A percentile compares a stretch with the other conserved stretches of the same genome.
Evolutionary conservation across 2,329 filamentous ascomycete species (phyloP).

Genomic region (Rachicladosporium sp.): DNA sequence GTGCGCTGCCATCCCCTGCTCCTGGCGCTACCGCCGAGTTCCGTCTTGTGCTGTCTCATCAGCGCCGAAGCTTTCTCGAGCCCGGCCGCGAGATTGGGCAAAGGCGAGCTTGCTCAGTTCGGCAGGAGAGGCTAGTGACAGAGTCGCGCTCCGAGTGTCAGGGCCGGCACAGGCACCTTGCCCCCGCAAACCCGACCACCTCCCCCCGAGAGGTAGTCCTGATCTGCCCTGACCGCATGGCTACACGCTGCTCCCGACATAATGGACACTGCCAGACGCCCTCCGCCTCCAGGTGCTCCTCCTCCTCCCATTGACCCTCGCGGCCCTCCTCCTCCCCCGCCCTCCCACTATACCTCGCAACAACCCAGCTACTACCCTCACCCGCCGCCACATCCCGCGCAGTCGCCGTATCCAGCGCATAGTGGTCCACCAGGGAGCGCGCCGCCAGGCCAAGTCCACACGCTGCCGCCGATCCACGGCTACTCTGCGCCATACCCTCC

Average conservation of each 20-base stretch:
- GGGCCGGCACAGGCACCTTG: too few relatives aligned
- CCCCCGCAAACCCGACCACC: neutral
- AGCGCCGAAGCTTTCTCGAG: too few relatives aligned
- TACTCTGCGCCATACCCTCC: conserved; percentile 3
- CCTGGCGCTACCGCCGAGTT: too few relatives aligned
- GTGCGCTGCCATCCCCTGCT: too few relatives aligned
- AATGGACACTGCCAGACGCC: conserved; percentile 6
- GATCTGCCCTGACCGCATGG: conserved; percentile 7
- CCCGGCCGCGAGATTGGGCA: too few relatives aligned
- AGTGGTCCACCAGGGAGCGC: conserved; percentile 5
- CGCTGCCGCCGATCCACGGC: conserved; percentile 17
- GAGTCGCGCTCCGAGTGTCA: too few relatives aligned
- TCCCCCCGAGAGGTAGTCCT: conserved; percentile 6
- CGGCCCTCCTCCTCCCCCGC: too few relatives aligned
- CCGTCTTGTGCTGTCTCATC: too few relatives aligned
- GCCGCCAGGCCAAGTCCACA: conserved; percentile 6
- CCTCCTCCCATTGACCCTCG: conserved; percentile 2
- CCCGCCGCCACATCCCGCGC: conserved; percentile 6
- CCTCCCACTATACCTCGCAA: neutral
- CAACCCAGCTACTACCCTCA: conserved; percentile 6
- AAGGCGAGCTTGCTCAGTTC: too few relatives aligned
- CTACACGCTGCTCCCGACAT: conserved; percentile 3
- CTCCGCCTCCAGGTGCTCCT: conserved; percentile 4
- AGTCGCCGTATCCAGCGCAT: conserved; percentile 6
- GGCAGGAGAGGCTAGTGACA: too few relatives aligned